Percentiles rank a stretch among this genome's conserved stretches.
Evolutionary conservation across 306 rosid genomes (phyloP).

Genomic region (peach (Prunus persica)): DNA sequence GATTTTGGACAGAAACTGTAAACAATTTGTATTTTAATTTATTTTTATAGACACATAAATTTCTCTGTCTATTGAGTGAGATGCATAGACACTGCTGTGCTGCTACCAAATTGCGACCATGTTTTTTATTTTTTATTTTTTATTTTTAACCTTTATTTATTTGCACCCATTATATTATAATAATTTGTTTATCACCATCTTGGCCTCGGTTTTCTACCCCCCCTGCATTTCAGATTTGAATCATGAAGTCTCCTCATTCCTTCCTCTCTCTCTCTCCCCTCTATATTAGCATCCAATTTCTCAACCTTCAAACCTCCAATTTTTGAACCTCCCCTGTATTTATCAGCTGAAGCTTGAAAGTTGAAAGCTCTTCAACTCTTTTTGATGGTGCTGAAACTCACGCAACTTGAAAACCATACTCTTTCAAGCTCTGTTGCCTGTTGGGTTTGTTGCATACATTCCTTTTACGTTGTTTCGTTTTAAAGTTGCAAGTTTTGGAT

Average conservation of each 20-base stretch:
- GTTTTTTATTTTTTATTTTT: background rate
- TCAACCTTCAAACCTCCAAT: conserved; percentile 5
- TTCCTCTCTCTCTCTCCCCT: conserved; percentile 11
- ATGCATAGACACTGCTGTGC: background rate
- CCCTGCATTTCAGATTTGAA: conserved; percentile 48
- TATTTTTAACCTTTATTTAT: background rate
- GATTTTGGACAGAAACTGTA: conserved; percentile 5
- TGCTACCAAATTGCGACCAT: conserved; percentile 9
- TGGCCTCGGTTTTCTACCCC: conserved; percentile 53
- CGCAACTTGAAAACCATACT: background rate
- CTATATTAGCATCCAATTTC: conserved; percentile 27
- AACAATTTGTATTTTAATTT: background rate
- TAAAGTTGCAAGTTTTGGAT: background rate
- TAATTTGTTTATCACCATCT: conserved; percentile 31
- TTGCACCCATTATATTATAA: conserved; percentile 22
- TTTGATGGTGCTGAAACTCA: conserved; percentile 15
- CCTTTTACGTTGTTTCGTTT: background rate
- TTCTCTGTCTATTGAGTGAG: background rate
- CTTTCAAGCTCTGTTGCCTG: too few relatives aligned
- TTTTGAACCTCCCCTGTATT: conserved; percentile 4
- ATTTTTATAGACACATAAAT: background rate
- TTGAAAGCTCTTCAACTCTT: conserved; percentile 38
- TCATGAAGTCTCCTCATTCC: conserved; percentile 51
- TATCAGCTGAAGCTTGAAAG: background rate
- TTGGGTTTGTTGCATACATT: background rate